These are phyloP conservation scores for Aspergillus fischeri DNA, from an alignment of 2,329 filamentous ascomycete genomes.

Conservation along the genomic window DNA sequence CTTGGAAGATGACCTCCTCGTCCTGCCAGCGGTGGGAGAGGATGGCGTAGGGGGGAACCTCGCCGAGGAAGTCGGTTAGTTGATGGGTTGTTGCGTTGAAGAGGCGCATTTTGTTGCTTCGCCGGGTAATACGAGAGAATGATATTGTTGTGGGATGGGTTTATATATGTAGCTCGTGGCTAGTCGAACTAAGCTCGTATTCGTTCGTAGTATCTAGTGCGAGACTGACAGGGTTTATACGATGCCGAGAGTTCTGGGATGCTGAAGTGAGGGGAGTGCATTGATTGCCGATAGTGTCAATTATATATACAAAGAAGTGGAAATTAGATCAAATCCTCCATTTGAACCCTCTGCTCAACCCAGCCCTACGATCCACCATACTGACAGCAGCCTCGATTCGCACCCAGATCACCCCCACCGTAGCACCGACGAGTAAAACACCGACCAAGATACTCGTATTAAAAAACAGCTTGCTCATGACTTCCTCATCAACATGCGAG, in stretches of 20 bases:
- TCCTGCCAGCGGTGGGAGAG: slow-evolving; percentile 22
- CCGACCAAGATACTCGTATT: slow-evolving; percentile 24
- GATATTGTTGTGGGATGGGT: no score
- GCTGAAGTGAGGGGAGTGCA: no score
- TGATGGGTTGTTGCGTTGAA: background rate
- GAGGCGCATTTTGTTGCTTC: background rate
- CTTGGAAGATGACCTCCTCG: slow-evolving; percentile 20
- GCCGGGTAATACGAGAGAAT: background rate
- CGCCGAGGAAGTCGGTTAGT: background rate
- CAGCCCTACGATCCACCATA: background rate
- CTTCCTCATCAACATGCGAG: background rate
- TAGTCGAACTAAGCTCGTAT: background rate
- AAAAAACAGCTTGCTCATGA: background rate
- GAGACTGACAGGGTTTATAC: no score
- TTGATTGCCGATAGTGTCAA: no score
- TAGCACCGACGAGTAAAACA: slow-evolving; percentile 19
- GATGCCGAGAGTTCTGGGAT: background rate
- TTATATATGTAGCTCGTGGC: background rate
- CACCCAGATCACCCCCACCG: slow-evolving; percentile 23
- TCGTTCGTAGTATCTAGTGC: background rate
- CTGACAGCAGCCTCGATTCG: slow-evolving; percentile 18
- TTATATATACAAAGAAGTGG: no score
- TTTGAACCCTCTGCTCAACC: background rate
- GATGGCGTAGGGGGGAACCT: slow-evolving; percentile 19
- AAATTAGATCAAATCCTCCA: background rate